Base-by-base conservation (phyloP, 176 grass and related monocot species). In the Bromus sterilis region DNA sequence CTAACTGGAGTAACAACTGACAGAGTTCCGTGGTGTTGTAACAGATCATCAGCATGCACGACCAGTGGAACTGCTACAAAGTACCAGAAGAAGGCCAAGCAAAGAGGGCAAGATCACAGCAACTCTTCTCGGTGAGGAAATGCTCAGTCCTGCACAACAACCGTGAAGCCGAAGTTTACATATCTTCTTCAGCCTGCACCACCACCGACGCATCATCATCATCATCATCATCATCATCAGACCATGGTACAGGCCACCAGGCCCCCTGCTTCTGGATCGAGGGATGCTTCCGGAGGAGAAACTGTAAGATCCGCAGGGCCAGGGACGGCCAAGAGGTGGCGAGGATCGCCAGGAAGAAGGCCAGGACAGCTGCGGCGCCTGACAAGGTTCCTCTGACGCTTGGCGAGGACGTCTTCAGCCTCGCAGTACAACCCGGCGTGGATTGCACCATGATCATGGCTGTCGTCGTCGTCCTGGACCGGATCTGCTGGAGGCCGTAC, bases 41-140 rank as follows among this genome's bases (percentile, higher is more conserved):
- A 71, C 87, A 97, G 94, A 90, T 94, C 30, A 61, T 97, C 70
- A 97, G 89, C 89, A 92, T 94, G 87, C 91, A 90, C 43, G 91
- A 92, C 59, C 82, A 79, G 36, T 94, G 94, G 94, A 94, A 91
- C 18, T 88, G 85, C 29, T 97, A 89, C 84, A 88, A 33, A 58
- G 57, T 70, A 34, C 80, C 87, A 44, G 77, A 90, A 12, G 74
- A 83, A 83, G 18, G 56, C 24, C 73, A 74, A 2, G 26, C 44
- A 28, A 82, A 73, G 42, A 55, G 34, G 32, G n/a, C 49, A 40
- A 76, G 70, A 5, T 57, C 60, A 23, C 78, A 81, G 12, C 87
- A 82, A 0, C 64, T 89, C 87, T 89, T 89, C 56, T 89, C 87
- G 0, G 72, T 89, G 78, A 77, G 78, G n/a, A 81, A 78, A 57